Evolutionary conservation across 257 asterid species (phyloP).

Genomic region (Eucommia ulmoides): DNA sequence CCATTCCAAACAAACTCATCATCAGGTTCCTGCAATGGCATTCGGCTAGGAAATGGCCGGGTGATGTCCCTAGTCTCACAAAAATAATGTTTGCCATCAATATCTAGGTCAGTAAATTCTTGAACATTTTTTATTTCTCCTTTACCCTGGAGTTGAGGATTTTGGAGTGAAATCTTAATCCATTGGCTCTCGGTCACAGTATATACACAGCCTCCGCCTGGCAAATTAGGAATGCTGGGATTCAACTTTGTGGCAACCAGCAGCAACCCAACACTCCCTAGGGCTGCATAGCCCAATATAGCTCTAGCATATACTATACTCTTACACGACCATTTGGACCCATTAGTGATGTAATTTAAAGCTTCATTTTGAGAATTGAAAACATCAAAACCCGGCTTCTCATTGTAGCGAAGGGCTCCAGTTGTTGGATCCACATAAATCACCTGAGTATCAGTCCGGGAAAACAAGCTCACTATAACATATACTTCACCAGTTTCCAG

Average conservation of each 20-base stretch:
- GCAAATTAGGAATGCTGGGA: slow-evolving; percentile 75
- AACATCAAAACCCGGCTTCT: slow-evolving; percentile 65
- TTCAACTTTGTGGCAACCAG: slow-evolving; percentile 77
- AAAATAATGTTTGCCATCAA: slow-evolving; percentile 89
- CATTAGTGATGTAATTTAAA: slow-evolving; percentile 53
- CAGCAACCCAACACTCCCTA: slow-evolving; percentile 64
- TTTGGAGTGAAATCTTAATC: slow-evolving; percentile 79
- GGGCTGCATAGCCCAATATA: slow-evolving; percentile 81
- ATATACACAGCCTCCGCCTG: slow-evolving; percentile 89
- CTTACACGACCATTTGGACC: slow-evolving; percentile 69
- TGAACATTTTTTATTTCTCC: slow-evolving; percentile 78
- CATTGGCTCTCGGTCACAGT: slow-evolving; percentile 90
- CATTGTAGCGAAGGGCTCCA: slow-evolving; percentile 63
- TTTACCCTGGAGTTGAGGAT: slow-evolving; percentile 84
- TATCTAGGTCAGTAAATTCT: slow-evolving; percentile 82
- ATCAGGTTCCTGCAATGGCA: slow-evolving; percentile 73
- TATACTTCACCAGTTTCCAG: slow-evolving; percentile 89
- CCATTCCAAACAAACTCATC: slow-evolving; percentile 95
- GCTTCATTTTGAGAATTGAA: slow-evolving; percentile 83
- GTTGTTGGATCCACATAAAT: slow-evolving; percentile 94
- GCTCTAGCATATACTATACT: slow-evolving; percentile 64
- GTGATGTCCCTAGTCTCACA: slow-evolving; percentile 91
- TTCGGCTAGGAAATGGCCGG: slow-evolving; percentile 89
- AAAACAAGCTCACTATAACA: slow-evolving; percentile 62
- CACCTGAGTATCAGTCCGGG: slow-evolving; percentile 80